phyloP scores from a whole-genome alignment of 345 rosid genomes.

The Salix exigua region DNA sequence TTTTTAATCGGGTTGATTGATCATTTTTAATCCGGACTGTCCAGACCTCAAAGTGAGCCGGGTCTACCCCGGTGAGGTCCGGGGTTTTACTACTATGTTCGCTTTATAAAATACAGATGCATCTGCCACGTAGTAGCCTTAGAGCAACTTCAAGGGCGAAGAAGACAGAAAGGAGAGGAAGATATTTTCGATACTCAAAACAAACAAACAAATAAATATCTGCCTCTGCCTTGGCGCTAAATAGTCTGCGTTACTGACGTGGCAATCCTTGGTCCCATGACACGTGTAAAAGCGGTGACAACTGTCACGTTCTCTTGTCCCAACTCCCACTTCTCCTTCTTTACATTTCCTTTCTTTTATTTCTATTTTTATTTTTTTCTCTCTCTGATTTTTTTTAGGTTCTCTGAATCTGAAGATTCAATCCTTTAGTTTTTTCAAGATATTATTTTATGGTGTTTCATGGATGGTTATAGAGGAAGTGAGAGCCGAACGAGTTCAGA shows the following conservation, averaged over 20 bases:
- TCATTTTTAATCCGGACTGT: too few species aligned
- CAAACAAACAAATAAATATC: conserved; percentile 34
- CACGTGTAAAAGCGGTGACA: conserved; percentile 77
- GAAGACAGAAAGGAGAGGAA: background rate
- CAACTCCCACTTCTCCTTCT: background rate
- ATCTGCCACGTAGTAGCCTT: too few species aligned
- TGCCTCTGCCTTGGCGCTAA: conserved; percentile 13
- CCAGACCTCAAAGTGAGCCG: too few species aligned
- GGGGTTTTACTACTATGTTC: too few species aligned
- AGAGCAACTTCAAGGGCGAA: background rate
- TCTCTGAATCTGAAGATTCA: background rate
- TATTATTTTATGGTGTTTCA: conserved; percentile 2
- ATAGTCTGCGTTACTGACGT: conserved; percentile 36
- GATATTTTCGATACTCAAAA: conserved; percentile 40
- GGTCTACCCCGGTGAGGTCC: too few species aligned
- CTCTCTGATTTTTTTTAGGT: background rate
- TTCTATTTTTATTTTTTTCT: background rate
- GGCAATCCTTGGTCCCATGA: conserved; percentile 28
- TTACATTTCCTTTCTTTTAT: background rate
- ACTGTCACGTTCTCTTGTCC: conserved; percentile 41
- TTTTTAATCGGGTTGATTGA: too few species aligned
- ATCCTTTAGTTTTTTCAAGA: background rate
- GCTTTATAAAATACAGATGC: too few species aligned
- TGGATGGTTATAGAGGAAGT: conserved; percentile 34
- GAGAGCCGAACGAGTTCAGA: conserved; percentile 28